Evolutionary conservation across 495 filamentous ascomycete genomes (phyloP).

Genomic region (Lophium mytilinum): DNA sequence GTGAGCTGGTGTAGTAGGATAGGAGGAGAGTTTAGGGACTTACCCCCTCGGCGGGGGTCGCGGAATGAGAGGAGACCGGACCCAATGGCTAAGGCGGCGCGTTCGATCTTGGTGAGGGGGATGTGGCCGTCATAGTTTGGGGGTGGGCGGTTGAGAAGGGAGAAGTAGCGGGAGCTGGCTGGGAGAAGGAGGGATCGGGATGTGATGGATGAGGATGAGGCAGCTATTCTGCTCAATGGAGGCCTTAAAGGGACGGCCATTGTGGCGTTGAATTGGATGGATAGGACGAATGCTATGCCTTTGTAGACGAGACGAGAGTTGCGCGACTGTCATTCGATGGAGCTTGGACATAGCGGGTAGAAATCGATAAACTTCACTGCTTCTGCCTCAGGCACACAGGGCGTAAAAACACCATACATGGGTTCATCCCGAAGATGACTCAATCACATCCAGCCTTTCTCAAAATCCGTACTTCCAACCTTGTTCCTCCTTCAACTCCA

Average conservation of each 20-base stretch:
- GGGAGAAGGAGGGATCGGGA: constrained; percentile 9
- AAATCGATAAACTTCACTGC: too few species aligned
- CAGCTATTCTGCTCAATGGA: background rate
- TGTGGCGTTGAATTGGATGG: background rate
- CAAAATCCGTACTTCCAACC: too few species aligned
- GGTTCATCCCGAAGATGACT: too few species aligned
- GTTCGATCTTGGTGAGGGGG: constrained; percentile 72
- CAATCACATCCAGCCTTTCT: too few species aligned
- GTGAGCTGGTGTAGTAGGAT: background rate
- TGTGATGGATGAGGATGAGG: background rate
- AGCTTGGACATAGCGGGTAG: background rate
- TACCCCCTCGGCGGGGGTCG: constrained; percentile 72
- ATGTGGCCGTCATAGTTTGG: constrained; percentile 89
- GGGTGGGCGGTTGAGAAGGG: constrained; percentile 67
- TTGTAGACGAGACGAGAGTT: too few species aligned
- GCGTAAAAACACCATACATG: too few species aligned
- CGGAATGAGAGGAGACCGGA: constrained; percentile 72
- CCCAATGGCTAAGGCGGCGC: constrained; percentile 67
- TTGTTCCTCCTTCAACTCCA: background rate
- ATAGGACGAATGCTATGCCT: too few species aligned
- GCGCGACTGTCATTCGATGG: background rate
- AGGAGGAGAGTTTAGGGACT: constrained; percentile 1
- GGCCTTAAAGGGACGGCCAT: constrained; percentile 12
- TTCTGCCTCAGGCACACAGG: too few species aligned
- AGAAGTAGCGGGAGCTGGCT: constrained; percentile 45